Base-by-base conservation (phyloP, 148 eudicot species). In the Mesembryanthemum crystallinum region DNA sequence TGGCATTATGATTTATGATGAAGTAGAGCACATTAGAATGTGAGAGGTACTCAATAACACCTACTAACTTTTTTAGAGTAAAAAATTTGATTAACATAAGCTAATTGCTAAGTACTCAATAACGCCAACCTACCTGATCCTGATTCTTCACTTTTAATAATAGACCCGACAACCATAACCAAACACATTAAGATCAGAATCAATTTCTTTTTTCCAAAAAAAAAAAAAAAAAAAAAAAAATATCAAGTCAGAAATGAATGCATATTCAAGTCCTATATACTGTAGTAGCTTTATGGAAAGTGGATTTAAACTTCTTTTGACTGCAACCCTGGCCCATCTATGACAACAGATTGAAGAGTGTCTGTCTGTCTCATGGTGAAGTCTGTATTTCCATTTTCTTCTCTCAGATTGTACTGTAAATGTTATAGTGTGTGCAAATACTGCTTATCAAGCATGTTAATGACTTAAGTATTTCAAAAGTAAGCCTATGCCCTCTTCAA, bases 91-190 rank as follows among this genome's bases (percentile, higher is more conserved):
- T 12, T 20, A 25, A 1, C 0, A 8, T 59, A 12, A 24, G 17
- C 33, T 45, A 61, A 2, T 23, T 37, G 35, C 71, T 54, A 37
- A 75, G 28, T 59, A 59, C 29, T 32, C 35, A 72, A 58, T 33
- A n/a, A 21, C 64, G 58, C 75, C 75, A 72, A 71, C 65, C 72
- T 33, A 66, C 24, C 64, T 78, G 39, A 71, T 71, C 55, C 29
- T 64, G 33, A 33, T 49, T 77, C 63, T 55, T 51, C 10, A 47
- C 52, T 33, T 71, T 61, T 42, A 20, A 52, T 18, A 57, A 67
- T 17, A 66, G 55, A 59, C 21, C 72, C 73, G 77, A 79, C 81
- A 78, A 37, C 8, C 57, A 78, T 30, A 73, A 66, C 59, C 72
- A 73, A 39, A 72, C 37, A 64, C 58, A 78, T 62, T 74, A 14